These are phyloP conservation scores for Colletotrichum sp. DNA, from an alignment of 2,329 filamentous ascomycete species.

Conservation along the genomic window DNA sequence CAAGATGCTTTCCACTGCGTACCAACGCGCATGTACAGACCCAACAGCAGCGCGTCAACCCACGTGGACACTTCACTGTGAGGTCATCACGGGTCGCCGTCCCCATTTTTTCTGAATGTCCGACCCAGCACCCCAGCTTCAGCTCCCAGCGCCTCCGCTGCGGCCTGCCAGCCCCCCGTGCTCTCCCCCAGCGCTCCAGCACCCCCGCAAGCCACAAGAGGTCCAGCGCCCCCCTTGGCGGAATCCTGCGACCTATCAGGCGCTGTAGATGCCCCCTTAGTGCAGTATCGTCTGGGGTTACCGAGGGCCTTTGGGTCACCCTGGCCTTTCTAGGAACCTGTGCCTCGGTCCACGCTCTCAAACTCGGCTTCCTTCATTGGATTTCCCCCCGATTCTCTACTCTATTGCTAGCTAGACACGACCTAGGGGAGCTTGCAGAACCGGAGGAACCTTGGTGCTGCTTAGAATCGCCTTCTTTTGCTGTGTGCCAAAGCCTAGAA, in stretches of 20 bases:
- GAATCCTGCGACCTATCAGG: neutral
- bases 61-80: conserved; percentile 14
- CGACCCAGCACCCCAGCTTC: conserved; percentile 17
- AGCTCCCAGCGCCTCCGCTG: neutral
- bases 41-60: neutral
- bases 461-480: neutral
- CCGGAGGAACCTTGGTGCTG: neutral
- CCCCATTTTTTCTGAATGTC: conserved; percentile 7
- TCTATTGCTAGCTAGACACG: neutral
- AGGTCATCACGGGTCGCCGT: conserved; percentile 13
- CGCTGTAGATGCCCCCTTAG: neutral
- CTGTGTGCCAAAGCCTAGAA: neutral
- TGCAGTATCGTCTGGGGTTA: conserved; percentile 13
- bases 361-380: conserved; percentile 12
- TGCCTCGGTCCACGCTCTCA: conserved; percentile 19
- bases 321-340: conserved; percentile 1
- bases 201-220: conserved; percentile 13
- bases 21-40: neutral
- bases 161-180: neutral
- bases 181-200: neutral
- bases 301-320: conserved; percentile 17
- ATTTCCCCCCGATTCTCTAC: neutral
- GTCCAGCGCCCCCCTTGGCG: conserved; percentile 4
- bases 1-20: neutral
- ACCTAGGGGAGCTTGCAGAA: neutral